Conservation (phyloP, 768 basidiomycete genomes). For the Mycena belliarum region DNA sequence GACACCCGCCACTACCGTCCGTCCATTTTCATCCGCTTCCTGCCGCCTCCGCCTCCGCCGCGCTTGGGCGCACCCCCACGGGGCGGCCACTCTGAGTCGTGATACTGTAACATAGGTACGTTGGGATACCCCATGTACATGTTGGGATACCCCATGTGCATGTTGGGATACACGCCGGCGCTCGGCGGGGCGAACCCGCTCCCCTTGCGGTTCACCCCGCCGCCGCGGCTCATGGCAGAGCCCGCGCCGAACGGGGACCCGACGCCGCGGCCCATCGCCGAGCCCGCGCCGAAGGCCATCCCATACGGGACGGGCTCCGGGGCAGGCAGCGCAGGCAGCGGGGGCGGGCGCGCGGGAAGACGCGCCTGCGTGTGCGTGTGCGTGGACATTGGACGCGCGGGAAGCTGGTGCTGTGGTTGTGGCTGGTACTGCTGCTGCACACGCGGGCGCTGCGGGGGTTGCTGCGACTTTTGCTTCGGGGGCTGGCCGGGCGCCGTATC, state of each 20-base stretch:
- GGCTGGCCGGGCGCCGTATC: not conserved
- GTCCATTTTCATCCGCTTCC: constrained; percentile 5
- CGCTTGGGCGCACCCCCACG: not conserved
- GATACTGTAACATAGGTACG: no score
- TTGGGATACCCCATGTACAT: no score
- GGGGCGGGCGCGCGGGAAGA: not conserved
- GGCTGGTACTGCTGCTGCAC: no score
- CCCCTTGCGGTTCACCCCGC: constrained; percentile 12
- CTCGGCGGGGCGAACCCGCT: constrained; percentile 7
- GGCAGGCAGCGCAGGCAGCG: not conserved
- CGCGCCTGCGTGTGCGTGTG: not conserved
- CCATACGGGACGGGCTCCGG: constrained; percentile 4
- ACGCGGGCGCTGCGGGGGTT: not conserved
- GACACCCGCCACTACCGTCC: not conserved
- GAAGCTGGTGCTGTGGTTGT: not conserved
- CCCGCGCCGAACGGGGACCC: not conserved
- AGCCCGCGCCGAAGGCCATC: constrained; percentile 13
- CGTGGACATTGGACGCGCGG: not conserved
- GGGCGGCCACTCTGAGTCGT: constrained; percentile 14
- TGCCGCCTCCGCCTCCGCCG: not conserved
- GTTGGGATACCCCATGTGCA: not conserved
- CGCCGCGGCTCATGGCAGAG: not conserved
- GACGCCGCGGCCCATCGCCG: constrained; percentile 11
- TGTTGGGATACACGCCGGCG: no score
- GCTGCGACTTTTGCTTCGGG: not conserved